Base-by-base conservation (phyloP, 2,329 filamentous ascomycete species). In the Fusarium begoniae region DNA sequence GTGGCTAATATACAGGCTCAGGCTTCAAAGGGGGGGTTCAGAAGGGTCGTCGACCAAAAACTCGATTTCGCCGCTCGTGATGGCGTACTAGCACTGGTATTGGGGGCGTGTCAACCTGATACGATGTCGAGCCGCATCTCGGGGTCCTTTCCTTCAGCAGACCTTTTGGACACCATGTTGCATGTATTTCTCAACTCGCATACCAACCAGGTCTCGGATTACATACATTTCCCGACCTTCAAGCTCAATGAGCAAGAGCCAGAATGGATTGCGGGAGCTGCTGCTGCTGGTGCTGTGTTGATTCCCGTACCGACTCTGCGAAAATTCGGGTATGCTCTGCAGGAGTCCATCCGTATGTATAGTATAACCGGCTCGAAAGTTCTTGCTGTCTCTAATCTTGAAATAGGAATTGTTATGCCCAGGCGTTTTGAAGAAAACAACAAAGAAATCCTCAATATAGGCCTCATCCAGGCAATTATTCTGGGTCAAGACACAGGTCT, bases 221-320 rank as follows among this genome's bases (percentile, higher is more conserved):
- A 87, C 84, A 87, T 93, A 64, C 91, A 93, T 79, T 86, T 89
- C 51, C 86, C 89, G 3, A 89, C 89, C 0, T 88, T 92, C 44
- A 85, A 84, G 4, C 84, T 90, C 13, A 88, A 88, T 24, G 82
- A 83, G 6, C 85, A 89, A 65, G 85, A 85, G 68, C 87, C 90
- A 0, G 90, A 92, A 72, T 88, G 91, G 80, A 82, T 92, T 20
- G 89, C 87, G 11, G 85, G 86, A n/a, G 87, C 90, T 7, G 86
- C 89, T 1, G 88, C 90, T 8, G 87, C 87, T n/a, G 91, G 91
- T 10, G 90, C 90, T 11, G 86, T 88, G 1, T 81, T 88, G 50
- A 89, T 89, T 5, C 87, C 90, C 1, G 86, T 90, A 54, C 83
- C 84, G 14, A 85, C 90, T 0, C 82, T 92, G 43, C 86, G 89